Conservation (phyloP, 2,329 filamentous ascomycete species). For the Periglandula ipomoeae region DNA sequence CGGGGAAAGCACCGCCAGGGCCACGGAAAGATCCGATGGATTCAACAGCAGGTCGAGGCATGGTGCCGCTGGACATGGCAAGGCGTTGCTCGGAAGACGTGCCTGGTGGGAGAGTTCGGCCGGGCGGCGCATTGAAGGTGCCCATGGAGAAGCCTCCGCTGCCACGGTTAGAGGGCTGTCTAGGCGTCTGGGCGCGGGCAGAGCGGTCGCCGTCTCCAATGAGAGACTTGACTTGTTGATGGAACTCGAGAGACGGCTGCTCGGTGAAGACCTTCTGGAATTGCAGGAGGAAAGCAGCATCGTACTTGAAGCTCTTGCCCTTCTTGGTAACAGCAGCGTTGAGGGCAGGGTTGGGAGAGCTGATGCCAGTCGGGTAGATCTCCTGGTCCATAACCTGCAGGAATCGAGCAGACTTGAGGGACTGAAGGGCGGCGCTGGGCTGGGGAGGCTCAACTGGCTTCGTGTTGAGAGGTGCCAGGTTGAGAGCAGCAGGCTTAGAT, state of each 20-base stretch:
- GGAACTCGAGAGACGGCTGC: constrained; percentile 91
- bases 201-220: constrained; percentile 69
- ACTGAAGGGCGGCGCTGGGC: constrained; percentile 87
- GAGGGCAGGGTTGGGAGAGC: constrained; percentile 83
- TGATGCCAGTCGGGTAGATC: constrained; percentile 74
- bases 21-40: constrained; percentile 28
- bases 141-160: constrained; percentile 57
- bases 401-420: constrained; percentile 85
- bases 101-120: constrained; percentile 57
- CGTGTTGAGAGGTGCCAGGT: constrained; percentile 71
- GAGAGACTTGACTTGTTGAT: constrained; percentile 75
- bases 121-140: constrained; percentile 45
- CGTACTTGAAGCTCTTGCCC: constrained; percentile 82
- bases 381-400: constrained; percentile 69
- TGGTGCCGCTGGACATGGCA: constrained; percentile 47
- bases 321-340: constrained; percentile 75
- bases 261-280: constrained; percentile 96
- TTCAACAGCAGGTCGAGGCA: constrained; percentile 37
- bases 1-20: constrained; percentile 50
- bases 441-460: constrained; percentile 85
- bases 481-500: constrained; percentile 76
- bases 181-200: constrained; percentile 47
- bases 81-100: constrained; percentile 75
- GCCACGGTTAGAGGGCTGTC: constrained; percentile 43
- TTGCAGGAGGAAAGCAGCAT: constrained; percentile 89